Percentiles rank a stretch among this genome's conserved stretches.
phyloP scores from a whole-genome alignment of 352 stramenopile species.

The Elongisporangium undulatum region DNA sequence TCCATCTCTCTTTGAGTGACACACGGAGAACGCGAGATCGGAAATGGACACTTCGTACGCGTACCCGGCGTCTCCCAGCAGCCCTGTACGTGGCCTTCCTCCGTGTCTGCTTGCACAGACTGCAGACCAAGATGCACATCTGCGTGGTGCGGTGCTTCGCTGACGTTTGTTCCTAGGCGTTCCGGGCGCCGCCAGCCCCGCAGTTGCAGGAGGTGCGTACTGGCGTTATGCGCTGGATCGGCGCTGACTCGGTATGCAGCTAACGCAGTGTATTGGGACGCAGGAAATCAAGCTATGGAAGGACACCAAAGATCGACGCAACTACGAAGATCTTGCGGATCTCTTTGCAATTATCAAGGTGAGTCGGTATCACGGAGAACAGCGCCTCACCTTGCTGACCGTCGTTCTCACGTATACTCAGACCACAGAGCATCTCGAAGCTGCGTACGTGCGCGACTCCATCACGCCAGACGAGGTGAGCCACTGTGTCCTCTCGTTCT shows the following conservation, averaged over 20 bases:
- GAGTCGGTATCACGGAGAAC: not conserved
- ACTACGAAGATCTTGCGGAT: conserved; percentile 87
- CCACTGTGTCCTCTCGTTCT: conserved; percentile 1
- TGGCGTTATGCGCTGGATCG: not conserved
- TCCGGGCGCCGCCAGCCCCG: conserved; percentile 13
- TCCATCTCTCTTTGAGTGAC: not conserved
- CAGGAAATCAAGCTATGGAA: conserved; percentile 81
- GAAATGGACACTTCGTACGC: conserved; percentile 22
- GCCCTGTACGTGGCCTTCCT: conserved; percentile 3
- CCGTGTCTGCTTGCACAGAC: not conserved
- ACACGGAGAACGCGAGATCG: not conserved
- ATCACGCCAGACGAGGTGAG: conserved; percentile 89
- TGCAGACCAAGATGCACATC: not conserved
- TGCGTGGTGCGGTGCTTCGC: not conserved
- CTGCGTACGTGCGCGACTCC: conserved; percentile 94
- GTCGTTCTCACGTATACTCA: conserved; percentile 5
- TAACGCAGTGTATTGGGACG: not conserved
- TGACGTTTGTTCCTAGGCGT: conserved; percentile 11
- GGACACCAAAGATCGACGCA: conserved; percentile 82
- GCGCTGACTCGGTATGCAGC: not conserved
- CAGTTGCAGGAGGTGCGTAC: conserved; percentile 25
- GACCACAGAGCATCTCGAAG: conserved; percentile 96
- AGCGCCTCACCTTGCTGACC: not conserved
- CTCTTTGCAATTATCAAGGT: conserved; percentile 97
- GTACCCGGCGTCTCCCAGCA: conserved; percentile 15